Evolutionary conservation across 192 early-diverging fungal species (phyloP), one percentile per base, ranked within the genome.

Genomic region (Entrophospora sp.): DNA sequence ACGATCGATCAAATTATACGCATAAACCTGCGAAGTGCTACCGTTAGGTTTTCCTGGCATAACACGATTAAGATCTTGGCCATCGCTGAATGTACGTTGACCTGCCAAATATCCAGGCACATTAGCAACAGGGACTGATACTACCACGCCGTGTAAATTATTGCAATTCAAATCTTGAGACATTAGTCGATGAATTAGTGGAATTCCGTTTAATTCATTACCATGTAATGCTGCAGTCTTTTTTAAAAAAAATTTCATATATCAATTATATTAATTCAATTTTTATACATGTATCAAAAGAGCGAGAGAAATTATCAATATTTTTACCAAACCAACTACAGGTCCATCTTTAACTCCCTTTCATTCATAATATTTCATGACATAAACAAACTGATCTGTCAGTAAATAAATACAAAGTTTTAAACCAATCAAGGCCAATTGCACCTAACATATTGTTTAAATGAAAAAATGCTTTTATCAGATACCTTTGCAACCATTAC

Each of bases 191-290:
- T 95, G 93, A 40, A 92, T 95, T 66, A 88, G 83, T 10, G 93
- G 93, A 22, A 95, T 89, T 22, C 93, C 93, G 64, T 95, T 95
- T 46, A 95, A 76, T 65, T 95, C 93, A 66, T 95, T 93, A 62
- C 93, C 93, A 68, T 95, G 93, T 5, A 95, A 78, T 0, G 90
- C 93, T 12, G 93, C 91, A 0, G 93, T 95, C 69, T 85, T 77
- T n/a, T 70, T 62, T n/a, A n/a, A n/a, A n/a, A n/a, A n/a, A n/a
- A n/a, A n/a, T n/a, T n/a, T n/a, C n/a, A n/a, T n/a, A n/a, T n/a
- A n/a, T n/a, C n/a, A n/a, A n/a, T n/a, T n/a, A n/a, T n/a, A n/a
- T n/a, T n/a, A n/a, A n/a, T n/a, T n/a, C n/a, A n/a, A n/a, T n/a
- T n/a, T n/a, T n/a, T n/a, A n/a, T n/a, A n/a, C n/a, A n/a, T n/a